These are phyloP conservation scores for Oryza longistaminata DNA, from an alignment of 176 grass and related monocot genomes.

Conservation along the genomic window DNA sequence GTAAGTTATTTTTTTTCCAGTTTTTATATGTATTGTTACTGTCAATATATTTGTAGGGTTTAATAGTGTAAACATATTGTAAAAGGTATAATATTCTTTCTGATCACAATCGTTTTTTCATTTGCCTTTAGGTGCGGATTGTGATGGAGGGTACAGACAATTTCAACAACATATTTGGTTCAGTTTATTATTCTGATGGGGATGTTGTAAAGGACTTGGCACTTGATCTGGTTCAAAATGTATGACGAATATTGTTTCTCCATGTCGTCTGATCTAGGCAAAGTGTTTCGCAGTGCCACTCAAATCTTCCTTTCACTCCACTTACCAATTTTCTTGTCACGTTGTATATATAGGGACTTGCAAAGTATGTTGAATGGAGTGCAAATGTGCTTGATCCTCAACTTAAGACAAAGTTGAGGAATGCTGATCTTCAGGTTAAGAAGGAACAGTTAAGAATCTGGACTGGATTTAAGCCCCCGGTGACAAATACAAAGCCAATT, in stretches of 20 bases:
- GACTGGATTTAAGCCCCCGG: constrained; percentile 77
- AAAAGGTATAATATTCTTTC: neutral
- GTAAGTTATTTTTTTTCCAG: constrained; percentile 34
- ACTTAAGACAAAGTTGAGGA: constrained; percentile 80
- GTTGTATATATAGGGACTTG: constrained; percentile 69
- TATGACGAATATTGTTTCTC: constrained; percentile 38
- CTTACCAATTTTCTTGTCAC: constrained; percentile 1
- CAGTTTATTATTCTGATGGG: constrained; percentile 92
- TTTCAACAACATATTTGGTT: constrained; percentile 89
- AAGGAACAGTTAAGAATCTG: constrained; percentile 87
- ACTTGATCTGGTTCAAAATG: constrained; percentile 93
- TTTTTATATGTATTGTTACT: neutral
- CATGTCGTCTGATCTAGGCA: too few relatives aligned
- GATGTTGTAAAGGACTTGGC: constrained; percentile 81
- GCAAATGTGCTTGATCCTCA: constrained; percentile 95
- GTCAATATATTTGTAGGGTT: neutral
- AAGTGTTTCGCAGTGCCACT: too few relatives aligned
- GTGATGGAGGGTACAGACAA: constrained; percentile 95
- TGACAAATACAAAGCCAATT: constrained; percentile 84
- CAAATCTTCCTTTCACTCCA: neutral
- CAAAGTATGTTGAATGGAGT: constrained; percentile 99
- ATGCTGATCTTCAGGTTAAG: constrained; percentile 89
- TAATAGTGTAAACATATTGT: constrained; percentile 12
- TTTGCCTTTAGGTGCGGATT: constrained; percentile 67
- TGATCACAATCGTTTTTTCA: neutral